Evolutionary conservation across 2,329 filamentous ascomycete genomes (phyloP), one percentile per base, ranked within the genome.

Genomic region (Neobulgaria alba): DNA sequence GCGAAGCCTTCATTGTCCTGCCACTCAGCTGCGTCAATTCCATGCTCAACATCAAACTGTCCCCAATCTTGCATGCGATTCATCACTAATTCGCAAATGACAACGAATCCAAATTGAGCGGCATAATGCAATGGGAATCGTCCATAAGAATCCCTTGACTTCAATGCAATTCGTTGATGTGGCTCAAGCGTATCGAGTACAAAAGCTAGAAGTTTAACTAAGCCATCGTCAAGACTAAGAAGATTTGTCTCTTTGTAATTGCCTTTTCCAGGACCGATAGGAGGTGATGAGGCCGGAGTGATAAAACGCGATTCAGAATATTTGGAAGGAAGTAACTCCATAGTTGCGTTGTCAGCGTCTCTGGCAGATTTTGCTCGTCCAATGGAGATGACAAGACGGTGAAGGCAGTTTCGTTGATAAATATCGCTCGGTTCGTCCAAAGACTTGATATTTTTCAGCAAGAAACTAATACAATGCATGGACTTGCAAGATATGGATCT

Each of bases 1-100:
- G 89, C 86, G 61, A 83, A 87, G 14, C 92, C 90, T 56, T 96
- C 92, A 15, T 79, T 75, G 58, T 98, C 92, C 63, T 95, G 90
- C 90, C 90, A 96, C 46, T 80, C 72, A 1, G 77, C 72, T 0
- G 85, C 84, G 59, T 96, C 90, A 36, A 98, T 93, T 8, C 89
- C 89, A 47, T 87, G 72, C 26, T 79, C 77, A 19, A 89, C 79
- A 55, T 94, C 75, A 56, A 95, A 95, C 53, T 93, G 80, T 12
- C 75, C 76, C 90, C 90, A 96, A 17, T 79, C 73, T 58, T 90
- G 85, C 79, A 98, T 89, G 55, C 83, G 82, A 48, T 82, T 79
- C 66, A 95, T 89, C 51, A 96, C 75, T 17, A 89, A 72, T 57
- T 94, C 75, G 57, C 87, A 95, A 8, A 95, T 81, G n/a, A 87